These are phyloP conservation scores for Gentiana dahurica DNA, from an alignment of 257 asterid species.

Conservation along the genomic window DNA sequence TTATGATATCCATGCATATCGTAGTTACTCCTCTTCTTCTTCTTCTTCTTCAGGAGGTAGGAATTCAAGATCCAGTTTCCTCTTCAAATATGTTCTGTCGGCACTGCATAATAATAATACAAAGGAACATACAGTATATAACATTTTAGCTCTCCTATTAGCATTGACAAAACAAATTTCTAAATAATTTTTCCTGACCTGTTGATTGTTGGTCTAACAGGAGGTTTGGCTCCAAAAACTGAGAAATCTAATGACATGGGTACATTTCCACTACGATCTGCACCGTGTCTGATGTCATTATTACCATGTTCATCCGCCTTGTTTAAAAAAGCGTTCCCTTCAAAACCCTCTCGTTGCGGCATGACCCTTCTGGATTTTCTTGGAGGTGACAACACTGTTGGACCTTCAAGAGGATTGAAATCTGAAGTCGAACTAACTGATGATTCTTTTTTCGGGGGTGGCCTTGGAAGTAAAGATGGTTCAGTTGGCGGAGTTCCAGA, in stretches of 20 bases:
- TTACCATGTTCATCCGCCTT: constrained; percentile 47
- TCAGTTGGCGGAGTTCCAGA: constrained; percentile 86
- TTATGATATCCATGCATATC: no score
- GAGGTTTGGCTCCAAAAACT: constrained; percentile 68
- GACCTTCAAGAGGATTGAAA: constrained; percentile 56
- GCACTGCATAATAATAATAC: constrained; percentile 41
- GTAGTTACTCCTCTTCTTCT: constrained; percentile 38
- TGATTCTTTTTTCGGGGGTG: constrained; percentile 73
- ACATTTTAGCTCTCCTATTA: no score
- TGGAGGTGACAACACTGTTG: constrained; percentile 89
- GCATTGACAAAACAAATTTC: not conserved
- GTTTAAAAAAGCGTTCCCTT: constrained; percentile 34
- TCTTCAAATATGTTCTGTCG: constrained; percentile 88
- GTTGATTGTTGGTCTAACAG: constrained; percentile 86
- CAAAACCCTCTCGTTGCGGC: constrained; percentile 78
- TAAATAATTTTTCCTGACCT: constrained; percentile 34
- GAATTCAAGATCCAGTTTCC: constrained; percentile 92
- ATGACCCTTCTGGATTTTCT: constrained; percentile 92
- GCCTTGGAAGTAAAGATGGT: constrained; percentile 87
- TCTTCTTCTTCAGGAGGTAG: constrained; percentile 24
- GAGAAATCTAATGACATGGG: constrained; percentile 94
- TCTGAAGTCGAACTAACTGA: constrained; percentile 42
- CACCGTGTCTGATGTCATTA: constrained; percentile 46
- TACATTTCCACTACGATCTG: constrained; percentile 59
- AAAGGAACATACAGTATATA: no score